These are phyloP conservation scores for Trichoderma sp. DNA, from an alignment of 2,329 filamentous ascomycete species.

Conservation along the genomic window DNA sequence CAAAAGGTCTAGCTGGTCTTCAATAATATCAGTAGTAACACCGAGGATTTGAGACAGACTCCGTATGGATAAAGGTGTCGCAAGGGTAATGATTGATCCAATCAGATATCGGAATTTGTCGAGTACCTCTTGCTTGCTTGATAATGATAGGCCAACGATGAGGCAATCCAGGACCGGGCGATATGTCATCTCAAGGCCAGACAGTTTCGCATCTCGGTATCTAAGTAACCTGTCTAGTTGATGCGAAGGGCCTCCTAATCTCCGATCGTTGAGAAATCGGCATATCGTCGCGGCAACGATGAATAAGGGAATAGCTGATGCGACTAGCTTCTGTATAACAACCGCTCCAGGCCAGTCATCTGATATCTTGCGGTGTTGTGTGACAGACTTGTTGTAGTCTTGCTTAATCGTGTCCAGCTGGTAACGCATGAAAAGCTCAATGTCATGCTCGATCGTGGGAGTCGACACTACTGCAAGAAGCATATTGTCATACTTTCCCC, in stretches of 20 bases:
- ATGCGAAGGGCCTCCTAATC: conserved; percentile 31
- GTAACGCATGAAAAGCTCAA: neutral
- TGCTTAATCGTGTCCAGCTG: neutral
- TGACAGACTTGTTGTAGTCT: conserved; percentile 27
- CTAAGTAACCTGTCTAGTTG: conserved; percentile 36
- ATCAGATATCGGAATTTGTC: conserved; percentile 37
- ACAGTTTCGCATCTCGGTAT: conserved; percentile 22
- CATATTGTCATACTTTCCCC: conserved; percentile 25
- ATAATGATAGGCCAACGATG: neutral
- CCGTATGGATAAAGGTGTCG: too few species aligned
- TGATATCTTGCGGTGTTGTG: neutral
- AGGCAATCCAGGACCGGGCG: conserved; percentile 29
- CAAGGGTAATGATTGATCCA: conserved; percentile 40
- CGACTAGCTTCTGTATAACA: conserved; percentile 28
- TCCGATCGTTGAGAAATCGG: conserved; percentile 36
- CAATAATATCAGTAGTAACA: too few species aligned
- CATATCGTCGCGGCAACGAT: conserved; percentile 43
- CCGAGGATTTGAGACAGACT: too few species aligned
- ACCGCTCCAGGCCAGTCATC: conserved; percentile 27
- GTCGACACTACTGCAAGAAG: conserved; percentile 12
- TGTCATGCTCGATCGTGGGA: conserved; percentile 12
- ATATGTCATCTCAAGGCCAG: conserved; percentile 32
- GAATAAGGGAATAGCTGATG: conserved; percentile 41
- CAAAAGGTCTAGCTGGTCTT: too few species aligned
- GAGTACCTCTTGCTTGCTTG: conserved; percentile 27